Conservation (phyloP, 176 grass and related monocot species). For the Aegilops speltoides region DNA sequence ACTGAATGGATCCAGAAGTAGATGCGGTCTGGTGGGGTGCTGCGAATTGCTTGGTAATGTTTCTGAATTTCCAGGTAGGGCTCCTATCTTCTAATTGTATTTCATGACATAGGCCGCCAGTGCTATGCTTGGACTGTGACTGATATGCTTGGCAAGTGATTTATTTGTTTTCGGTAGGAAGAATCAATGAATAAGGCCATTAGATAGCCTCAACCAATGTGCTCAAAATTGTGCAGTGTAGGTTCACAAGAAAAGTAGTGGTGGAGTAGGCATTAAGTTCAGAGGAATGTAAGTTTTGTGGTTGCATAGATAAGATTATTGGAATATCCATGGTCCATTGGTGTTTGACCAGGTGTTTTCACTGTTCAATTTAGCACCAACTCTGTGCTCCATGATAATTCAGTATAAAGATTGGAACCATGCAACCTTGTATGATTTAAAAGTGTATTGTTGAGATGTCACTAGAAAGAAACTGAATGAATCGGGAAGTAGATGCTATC, state of each 20-base stretch:
- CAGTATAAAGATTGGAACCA: neutral
- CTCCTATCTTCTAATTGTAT: neutral
- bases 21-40: neutral
- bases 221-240: neutral
- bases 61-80: conserved; percentile 30
- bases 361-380: neutral
- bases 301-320: neutral
- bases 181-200: neutral
- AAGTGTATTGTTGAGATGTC: conserved; percentile 52
- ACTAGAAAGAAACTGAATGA: conserved; percentile 42
- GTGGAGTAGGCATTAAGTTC: neutral
- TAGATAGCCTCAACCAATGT: neutral
- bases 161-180: neutral
- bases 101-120: neutral
- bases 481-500: neutral
- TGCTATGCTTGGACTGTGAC: neutral
- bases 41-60: neutral
- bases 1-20: conserved; percentile 29
- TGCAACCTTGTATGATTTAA: neutral
- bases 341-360: neutral
- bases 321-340: neutral
- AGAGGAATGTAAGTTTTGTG: neutral
- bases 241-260: neutral
- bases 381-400: neutral
- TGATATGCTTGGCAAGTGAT: neutral